phyloP scores from a whole-genome alignment of 169 alveolate species.

The Amoebophrya sp. region DNA sequence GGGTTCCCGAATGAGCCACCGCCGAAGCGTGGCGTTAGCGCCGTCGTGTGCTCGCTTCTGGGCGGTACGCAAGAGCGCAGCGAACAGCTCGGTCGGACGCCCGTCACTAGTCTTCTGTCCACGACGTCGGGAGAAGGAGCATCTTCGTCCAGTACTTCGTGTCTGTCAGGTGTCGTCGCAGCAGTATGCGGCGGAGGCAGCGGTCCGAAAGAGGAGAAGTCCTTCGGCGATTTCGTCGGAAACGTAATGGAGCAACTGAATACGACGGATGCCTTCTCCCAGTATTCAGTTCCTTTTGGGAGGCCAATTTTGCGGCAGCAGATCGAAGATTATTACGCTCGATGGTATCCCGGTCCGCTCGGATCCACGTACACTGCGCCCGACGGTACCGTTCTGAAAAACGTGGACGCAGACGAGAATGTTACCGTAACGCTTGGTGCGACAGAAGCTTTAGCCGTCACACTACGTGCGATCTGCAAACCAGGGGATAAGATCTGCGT shows the following conservation, averaged over 20 bases:
- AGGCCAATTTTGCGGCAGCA: not conserved
- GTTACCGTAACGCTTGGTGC: slow-evolving; percentile 30
- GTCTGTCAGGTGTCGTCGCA: not conserved
- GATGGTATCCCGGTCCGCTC: not conserved
- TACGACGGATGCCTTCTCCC: not conserved
- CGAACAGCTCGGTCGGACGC: not conserved
- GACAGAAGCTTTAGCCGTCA: slow-evolving; percentile 27
- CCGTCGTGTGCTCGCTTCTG: not conserved
- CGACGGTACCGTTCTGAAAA: not conserved
- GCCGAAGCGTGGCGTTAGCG: not conserved
- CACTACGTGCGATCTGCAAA: slow-evolving; percentile 27
- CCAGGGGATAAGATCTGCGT: slow-evolving; percentile 16
- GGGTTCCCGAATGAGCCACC: slow-evolving; percentile 36
- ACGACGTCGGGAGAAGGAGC: not conserved
- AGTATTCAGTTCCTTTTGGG: not conserved
- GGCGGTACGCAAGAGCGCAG: not conserved
- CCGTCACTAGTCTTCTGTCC: not conserved
- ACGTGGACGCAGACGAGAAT: slow-evolving; percentile 27
- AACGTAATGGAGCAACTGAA: not conserved
- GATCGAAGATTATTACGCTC: not conserved
- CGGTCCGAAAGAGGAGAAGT: too few species aligned
- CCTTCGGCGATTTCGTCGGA: not conserved
- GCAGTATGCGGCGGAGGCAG: too few species aligned
- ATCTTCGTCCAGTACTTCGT: too few species aligned
- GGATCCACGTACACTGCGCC: not conserved